These are phyloP conservation scores for Euphorbia celastroides DNA, from an alignment of 441 rosid species.

Conservation along the genomic window DNA sequence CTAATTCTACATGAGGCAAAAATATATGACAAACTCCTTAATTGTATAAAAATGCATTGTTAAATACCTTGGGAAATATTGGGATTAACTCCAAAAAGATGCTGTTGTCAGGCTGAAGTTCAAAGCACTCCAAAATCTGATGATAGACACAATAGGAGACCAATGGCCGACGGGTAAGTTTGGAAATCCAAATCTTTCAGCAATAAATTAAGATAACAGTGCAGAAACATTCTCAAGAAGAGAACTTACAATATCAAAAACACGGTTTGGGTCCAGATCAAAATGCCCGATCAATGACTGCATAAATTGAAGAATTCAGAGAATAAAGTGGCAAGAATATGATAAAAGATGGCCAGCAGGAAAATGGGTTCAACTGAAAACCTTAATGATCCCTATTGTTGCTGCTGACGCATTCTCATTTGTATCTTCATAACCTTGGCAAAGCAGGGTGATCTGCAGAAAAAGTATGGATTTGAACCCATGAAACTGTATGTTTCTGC, in stretches of 20 bases:
- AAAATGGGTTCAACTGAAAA: constrained; percentile 30
- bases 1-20: background rate
- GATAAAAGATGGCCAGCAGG: constrained; percentile 16
- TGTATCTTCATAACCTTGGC: constrained; percentile 71
- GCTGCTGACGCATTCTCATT: constrained; percentile 63
- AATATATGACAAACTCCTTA: background rate
- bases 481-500: too few relatives aligned
- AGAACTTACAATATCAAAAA: constrained; percentile 95
- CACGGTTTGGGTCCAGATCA: constrained; percentile 99
- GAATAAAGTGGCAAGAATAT: constrained; percentile 3
- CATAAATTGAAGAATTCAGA: constrained; percentile 33
- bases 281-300: constrained; percentile 99
- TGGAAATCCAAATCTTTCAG: constrained; percentile 14
- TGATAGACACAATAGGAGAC: constrained; percentile 24
- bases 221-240: background rate
- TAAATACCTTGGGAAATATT: constrained; percentile 97
- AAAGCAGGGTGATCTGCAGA: constrained; percentile 86
- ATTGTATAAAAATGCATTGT: constrained; percentile 9
- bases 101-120: constrained; percentile 73
- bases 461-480: background rate
- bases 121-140: constrained; percentile 97
- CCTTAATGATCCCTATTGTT: constrained; percentile 97
- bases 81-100: constrained; percentile 88
- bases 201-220: background rate
- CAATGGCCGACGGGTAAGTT: constrained; percentile 12